A percentile compares a stretch with the other conserved stretches of the same genome.
Evolutionary conservation across 495 filamentous ascomycete species (phyloP).

Genomic region (Hypoxylon lienhwacheense): DNA sequence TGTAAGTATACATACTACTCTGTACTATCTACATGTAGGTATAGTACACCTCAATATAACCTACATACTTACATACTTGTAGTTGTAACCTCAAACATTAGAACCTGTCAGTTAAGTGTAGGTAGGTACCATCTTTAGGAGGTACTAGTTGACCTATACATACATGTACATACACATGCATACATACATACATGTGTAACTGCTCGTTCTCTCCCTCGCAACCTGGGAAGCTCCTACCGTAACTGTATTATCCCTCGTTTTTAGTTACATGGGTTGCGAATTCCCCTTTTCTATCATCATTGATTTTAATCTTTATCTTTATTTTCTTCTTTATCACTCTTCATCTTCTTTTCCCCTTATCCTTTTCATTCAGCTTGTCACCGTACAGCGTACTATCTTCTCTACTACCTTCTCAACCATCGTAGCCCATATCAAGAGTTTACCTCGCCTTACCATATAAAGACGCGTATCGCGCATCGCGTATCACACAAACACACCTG

Average conservation of each 20-base stretch:
- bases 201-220: too few relatives aligned
- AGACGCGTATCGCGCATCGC: too few relatives aligned
- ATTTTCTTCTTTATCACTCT: constrained; percentile 5
- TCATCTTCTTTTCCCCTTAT: neutral
- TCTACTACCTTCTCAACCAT: neutral
- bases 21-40: neutral
- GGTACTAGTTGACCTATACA: constrained; percentile 19
- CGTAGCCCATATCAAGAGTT: neutral
- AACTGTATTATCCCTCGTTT: too few relatives aligned
- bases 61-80: neutral
- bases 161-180: neutral
- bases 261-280: too few relatives aligned
- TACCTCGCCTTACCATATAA: neutral
- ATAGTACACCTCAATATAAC: too few relatives aligned
- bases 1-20: too few relatives aligned
- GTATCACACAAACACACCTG: constrained; percentile 4
- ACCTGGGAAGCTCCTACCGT: constrained; percentile 17
- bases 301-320: too few relatives aligned
- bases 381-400: neutral
- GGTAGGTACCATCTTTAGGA: too few relatives aligned
- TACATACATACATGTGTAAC: too few relatives aligned
- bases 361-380: neutral
- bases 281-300: constrained; percentile 11
- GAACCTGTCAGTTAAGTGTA: too few relatives aligned
- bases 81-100: too few relatives aligned